Evolutionary conservation across 2,329 filamentous ascomycete species (phyloP).

Genomic region (Colletotrichum sp.): DNA sequence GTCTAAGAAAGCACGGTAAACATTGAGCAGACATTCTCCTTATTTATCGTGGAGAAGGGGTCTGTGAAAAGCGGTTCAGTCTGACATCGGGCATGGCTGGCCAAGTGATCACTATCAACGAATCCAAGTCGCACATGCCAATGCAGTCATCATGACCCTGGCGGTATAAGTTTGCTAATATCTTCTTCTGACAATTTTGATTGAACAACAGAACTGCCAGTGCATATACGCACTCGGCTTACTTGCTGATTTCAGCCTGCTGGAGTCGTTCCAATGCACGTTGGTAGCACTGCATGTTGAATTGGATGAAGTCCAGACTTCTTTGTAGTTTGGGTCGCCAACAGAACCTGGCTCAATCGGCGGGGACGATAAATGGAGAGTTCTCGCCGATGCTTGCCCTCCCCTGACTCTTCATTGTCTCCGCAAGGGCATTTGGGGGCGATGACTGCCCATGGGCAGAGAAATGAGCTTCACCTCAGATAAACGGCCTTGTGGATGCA

Average conservation of each 20-base stretch:
- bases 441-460: background rate
- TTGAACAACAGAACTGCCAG: background rate
- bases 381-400: background rate
- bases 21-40: too few relatives aligned
- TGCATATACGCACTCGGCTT: background rate
- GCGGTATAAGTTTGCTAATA: background rate
- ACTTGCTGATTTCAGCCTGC: background rate
- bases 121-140: too few relatives aligned
- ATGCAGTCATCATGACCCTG: too few relatives aligned
- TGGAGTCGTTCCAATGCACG: background rate
- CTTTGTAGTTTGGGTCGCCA: background rate
- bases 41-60: too few relatives aligned
- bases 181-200: background rate
- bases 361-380: background rate
- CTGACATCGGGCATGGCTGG: too few relatives aligned
- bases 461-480: background rate
- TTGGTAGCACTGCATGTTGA: background rate
- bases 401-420: background rate
- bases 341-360: background rate
- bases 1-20: too few relatives aligned
- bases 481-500: background rate
- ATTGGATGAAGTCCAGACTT: background rate
- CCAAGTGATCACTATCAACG: too few relatives aligned
- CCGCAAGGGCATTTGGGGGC: background rate
- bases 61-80: too few relatives aligned